Conservation (phyloP, 2,329 filamentous ascomycete genomes). For the Fusarium buxicola region DNA sequence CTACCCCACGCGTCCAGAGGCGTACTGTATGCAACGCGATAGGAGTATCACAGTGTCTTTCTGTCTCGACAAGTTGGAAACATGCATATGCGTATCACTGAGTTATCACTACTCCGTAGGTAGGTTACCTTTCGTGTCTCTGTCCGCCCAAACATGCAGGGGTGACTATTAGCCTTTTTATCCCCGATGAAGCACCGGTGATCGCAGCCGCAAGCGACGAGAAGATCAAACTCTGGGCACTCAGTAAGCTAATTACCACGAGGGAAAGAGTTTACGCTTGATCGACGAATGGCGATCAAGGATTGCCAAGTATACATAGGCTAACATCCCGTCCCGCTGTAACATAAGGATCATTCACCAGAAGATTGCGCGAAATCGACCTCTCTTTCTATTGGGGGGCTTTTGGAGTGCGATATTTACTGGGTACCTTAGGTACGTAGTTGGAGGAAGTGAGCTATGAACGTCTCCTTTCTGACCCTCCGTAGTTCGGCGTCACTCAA, state of each 20-base stretch:
- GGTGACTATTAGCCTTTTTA: constrained; percentile 1
- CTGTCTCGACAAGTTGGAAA: constrained; percentile 6
- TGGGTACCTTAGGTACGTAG: too few species aligned
- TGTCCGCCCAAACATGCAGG: constrained; percentile 5
- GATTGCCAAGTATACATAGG: background rate
- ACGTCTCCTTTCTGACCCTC: background rate
- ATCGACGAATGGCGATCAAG: constrained; percentile 32
- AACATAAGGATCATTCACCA: too few species aligned
- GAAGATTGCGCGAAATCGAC: too few species aligned
- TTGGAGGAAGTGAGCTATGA: too few species aligned
- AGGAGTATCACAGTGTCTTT: constrained; percentile 14
- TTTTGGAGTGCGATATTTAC: background rate
- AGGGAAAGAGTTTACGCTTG: constrained; percentile 17
- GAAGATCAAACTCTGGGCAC: constrained; percentile 1
- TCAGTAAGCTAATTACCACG: constrained; percentile 1
- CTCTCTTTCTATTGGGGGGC: too few species aligned
- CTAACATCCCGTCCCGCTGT: constrained; percentile 9
- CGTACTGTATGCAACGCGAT: constrained; percentile 9
- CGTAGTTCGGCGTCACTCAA: constrained; percentile 2
- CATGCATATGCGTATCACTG: background rate
- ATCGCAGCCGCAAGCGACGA: constrained; percentile 25
- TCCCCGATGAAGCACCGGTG: constrained; percentile 22
- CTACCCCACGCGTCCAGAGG: background rate
- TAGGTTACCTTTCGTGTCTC: constrained; percentile 6
- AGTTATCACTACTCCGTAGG: too few species aligned